Percentiles rank a stretch among this genome's conserved stretches.
Evolutionary conservation across 2,329 filamentous ascomycete genomes (phyloP).

Genomic region (Cladosporium sp.): DNA sequence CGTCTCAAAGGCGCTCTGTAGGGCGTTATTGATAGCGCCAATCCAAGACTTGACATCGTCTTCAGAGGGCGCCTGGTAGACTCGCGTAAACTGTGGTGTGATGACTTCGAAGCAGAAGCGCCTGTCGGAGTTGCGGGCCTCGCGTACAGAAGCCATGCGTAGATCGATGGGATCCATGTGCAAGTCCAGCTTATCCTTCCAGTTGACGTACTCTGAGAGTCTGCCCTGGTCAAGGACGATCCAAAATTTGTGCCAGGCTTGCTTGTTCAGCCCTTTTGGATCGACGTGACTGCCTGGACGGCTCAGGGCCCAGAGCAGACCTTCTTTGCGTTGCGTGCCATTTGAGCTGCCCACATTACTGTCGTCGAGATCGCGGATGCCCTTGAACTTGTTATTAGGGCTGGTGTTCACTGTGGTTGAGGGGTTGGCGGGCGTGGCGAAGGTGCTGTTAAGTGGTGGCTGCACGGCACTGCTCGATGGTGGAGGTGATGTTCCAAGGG

Average conservation of each 20-base stretch:
- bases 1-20: constrained; percentile 92
- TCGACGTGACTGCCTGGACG: constrained; percentile 91
- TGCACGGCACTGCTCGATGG: constrained; percentile 20
- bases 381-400: constrained; percentile 66
- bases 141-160: constrained; percentile 91
- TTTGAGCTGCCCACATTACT: constrained; percentile 47
- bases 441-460: constrained; percentile 20
- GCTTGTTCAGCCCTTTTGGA: constrained; percentile 90
- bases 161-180: constrained; percentile 98
- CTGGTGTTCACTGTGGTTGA: constrained; percentile 18
- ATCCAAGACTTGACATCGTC: constrained; percentile 99
- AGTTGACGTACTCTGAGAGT: constrained; percentile 96
- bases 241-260: constrained; percentile 99
- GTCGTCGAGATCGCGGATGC: constrained; percentile 87
- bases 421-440: constrained; percentile 19
- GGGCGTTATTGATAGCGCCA: constrained; percentile 87
- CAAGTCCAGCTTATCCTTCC: constrained; percentile 94
- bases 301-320: constrained; percentile 89
- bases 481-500: constrained; percentile 23
- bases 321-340: constrained; percentile 79
- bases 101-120: constrained; percentile 98
- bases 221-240: constrained; percentile 96
- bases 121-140: constrained; percentile 88
- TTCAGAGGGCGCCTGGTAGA: constrained; percentile 96
- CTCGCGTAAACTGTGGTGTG: constrained; percentile 89